These are phyloP conservation scores for Polygonum aviculare DNA, from an alignment of 148 eudicot species.

Conservation along the genomic window DNA sequence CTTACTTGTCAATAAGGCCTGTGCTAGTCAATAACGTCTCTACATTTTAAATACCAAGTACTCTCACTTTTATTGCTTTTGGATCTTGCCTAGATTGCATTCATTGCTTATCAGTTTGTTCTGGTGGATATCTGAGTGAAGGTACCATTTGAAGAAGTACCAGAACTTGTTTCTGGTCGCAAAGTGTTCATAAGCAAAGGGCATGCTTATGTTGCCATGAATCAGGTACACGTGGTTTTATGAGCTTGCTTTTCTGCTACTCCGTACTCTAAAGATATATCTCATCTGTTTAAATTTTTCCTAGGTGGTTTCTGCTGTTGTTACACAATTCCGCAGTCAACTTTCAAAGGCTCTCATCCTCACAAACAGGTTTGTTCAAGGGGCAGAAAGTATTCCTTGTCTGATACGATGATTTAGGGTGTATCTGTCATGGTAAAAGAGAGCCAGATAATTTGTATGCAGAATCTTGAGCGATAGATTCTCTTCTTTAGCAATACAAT, in stretches of 20 bases:
- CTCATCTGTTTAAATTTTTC: neutral
- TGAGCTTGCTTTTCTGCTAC: constrained; percentile 10
- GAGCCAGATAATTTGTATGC: neutral
- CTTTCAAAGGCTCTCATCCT: constrained; percentile 83
- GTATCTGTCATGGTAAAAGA: neutral
- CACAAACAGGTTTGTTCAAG: constrained; percentile 49
- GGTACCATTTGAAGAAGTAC: constrained; percentile 96
- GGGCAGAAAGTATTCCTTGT: neutral
- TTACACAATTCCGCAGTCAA: constrained; percentile 70
- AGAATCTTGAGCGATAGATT: neutral
- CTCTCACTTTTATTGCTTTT: neutral
- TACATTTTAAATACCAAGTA: neutral
- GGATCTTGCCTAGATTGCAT: neutral
- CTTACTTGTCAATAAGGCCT: neutral
- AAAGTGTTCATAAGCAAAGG: constrained; percentile 70
- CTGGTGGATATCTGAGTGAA: constrained; percentile 9
- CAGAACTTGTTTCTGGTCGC: constrained; percentile 80
- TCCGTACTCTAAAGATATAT: neutral
- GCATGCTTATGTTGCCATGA: constrained; percentile 81
- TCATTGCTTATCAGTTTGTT: neutral
- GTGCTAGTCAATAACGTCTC: neutral
- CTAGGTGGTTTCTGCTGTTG: constrained; percentile 72
- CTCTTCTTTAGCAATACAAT: neutral
- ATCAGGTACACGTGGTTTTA: constrained; percentile 48
- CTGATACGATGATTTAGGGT: constrained; percentile 11